Evolutionary conservation across 257 asterid species (phyloP), one percentile per base, ranked within the genome.

Genomic region (Prunella vulgaris): DNA sequence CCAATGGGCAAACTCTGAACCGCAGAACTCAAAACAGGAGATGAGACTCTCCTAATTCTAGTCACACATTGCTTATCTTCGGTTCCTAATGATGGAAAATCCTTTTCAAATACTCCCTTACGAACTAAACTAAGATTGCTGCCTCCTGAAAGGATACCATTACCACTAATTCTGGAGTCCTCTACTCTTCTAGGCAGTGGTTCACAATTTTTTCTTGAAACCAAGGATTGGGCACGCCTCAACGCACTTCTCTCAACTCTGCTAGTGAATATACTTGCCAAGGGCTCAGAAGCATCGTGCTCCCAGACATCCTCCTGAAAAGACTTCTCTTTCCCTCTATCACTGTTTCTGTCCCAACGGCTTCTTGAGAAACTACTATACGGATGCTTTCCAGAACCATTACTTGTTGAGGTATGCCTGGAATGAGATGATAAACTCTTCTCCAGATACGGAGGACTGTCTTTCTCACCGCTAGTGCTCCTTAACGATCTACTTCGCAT

Each of bases 361-460:
- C 78, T 87, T 79, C 90, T 76, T 63, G 87, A 77, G 79, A 88
- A 86, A 82, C 88, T 90, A 79, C 90, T 79, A 74, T 84, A 86
- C 6, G 96, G 87, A 80, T 83, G 90, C 69, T 87, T 89, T 14
- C 78, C 49, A 76, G 84, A 80, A 56, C 85, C 80, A 75, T 81
- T 90, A 76, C 82, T 78, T 49, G 76, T 77, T 71, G 81, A 80
- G 68, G 76, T 82, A 72, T 70, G 80, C 66, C 87, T 77, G 72
- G 82, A 84, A 76, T 80, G 77, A 28, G 82, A 82, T 3, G 78
- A 77, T 73, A 81, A 76, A 77, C 77, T 40, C 71, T 80, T 25
- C 42, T 86, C 88, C 75, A 76, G 76, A 76, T 70, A 75, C 58
- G 66, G 81, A 35, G 77, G 68, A 75, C 78, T 67, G 57, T 81